Conservation (phyloP, 352 stramenopile species). For the Phytophthora parvispora region DNA sequence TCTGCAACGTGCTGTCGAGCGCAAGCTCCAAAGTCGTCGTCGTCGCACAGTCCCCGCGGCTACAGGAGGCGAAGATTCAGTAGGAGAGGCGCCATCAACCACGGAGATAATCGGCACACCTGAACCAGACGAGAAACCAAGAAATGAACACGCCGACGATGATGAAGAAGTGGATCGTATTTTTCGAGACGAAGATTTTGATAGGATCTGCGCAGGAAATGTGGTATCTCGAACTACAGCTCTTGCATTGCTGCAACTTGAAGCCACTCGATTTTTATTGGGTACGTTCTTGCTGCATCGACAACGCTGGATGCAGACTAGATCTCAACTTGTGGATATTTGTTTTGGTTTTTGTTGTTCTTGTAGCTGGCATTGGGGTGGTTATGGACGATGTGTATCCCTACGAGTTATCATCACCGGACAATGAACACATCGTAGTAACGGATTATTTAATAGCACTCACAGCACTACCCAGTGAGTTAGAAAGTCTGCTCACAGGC, state of each 20-base stretch:
- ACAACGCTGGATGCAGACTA: not conserved
- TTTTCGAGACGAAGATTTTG: constrained; percentile 51
- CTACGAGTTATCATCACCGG: constrained; percentile 36
- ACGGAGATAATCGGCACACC: constrained; percentile 8
- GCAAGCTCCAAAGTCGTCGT: constrained; percentile 29
- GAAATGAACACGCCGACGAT: constrained; percentile 2
- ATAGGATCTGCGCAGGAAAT: constrained; percentile 42
- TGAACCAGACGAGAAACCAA: constrained; percentile 7
- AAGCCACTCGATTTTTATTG: constrained; percentile 48
- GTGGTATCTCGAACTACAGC: constrained; percentile 35
- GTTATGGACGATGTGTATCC: constrained; percentile 76
- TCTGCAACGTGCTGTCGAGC: constrained; percentile 52
- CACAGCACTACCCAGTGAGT: constrained; percentile 49
- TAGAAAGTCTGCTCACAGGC: constrained; percentile 35
- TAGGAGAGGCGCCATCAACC: not conserved
- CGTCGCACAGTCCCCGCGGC: not conserved
- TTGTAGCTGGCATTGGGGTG: constrained; percentile 62
- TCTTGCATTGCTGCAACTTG: constrained; percentile 49
- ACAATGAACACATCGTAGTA: constrained; percentile 22
- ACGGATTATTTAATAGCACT: constrained; percentile 70
- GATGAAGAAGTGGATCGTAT: constrained; percentile 32
- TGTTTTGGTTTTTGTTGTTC: constrained; percentile 1
- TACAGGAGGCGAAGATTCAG: constrained; percentile 14
- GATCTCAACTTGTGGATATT: not conserved
- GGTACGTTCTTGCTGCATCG: constrained; percentile 18